A percentile compares a stretch with the other conserved stretches of the same genome.
Evolutionary conservation across 495 filamentous ascomycete species (phyloP).

Genomic region (Neurospora tetraspora): DNA sequence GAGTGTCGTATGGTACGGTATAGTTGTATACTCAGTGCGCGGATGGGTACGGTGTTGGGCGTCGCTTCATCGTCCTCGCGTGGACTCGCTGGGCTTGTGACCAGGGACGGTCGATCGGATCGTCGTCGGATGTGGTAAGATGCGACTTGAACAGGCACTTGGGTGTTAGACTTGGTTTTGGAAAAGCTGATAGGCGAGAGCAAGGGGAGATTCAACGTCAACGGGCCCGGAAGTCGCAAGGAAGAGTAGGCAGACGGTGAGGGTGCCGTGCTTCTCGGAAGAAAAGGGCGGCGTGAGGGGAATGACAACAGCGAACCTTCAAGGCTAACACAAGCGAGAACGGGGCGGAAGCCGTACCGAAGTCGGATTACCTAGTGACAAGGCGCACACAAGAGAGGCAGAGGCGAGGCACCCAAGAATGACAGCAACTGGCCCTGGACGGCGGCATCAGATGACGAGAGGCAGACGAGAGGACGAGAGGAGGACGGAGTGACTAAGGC

Average conservation of each 20-base stretch:
- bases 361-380: neutral
- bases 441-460: conserved; percentile 3
- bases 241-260: neutral
- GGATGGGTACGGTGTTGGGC: neutral
- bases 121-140: neutral
- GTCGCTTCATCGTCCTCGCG: neutral
- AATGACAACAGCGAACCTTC: neutral
- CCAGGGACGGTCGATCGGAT: neutral
- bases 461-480: neutral
- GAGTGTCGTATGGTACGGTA: neutral
- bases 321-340: neutral
- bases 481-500: neutral
- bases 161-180: neutral
- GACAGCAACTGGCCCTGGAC: conserved; percentile 5
- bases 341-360: neutral
- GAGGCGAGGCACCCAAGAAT: conserved; percentile 8
- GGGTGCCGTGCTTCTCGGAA: neutral
- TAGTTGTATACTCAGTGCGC: neutral
- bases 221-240: neutral
- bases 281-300: neutral
- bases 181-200: neutral
- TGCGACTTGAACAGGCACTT: neutral
- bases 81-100: neutral
- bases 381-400: conserved; percentile 8
- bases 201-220: neutral